A percentile compares a stretch with the other conserved stretches of the same genome.
These are phyloP conservation scores for Sphaerostilbella broomeana DNA, from an alignment of 2,329 filamentous ascomycete genomes.

Conservation along the genomic window DNA sequence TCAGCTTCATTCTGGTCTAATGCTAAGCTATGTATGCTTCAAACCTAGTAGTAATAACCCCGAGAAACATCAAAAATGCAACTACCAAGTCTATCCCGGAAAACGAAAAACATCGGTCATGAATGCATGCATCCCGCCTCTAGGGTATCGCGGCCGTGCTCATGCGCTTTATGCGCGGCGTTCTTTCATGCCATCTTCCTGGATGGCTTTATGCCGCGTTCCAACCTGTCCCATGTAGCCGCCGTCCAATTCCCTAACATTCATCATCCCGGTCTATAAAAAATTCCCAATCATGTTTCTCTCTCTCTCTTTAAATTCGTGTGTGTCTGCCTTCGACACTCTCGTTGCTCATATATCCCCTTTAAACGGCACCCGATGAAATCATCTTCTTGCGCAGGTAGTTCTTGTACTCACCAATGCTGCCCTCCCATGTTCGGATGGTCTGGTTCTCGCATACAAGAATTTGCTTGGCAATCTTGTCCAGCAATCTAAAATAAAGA, in stretches of 20 bases:
- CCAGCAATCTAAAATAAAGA: slow-evolving; percentile 63
- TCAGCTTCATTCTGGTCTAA: slow-evolving; percentile 8
- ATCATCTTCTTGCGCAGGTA: slow-evolving; percentile 99
- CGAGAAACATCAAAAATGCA: slow-evolving; percentile 18
- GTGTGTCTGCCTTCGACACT: neutral
- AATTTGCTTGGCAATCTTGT: slow-evolving; percentile 99
- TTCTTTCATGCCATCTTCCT: slow-evolving; percentile 9
- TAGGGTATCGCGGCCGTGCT: slow-evolving; percentile 25
- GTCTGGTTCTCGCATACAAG: slow-evolving; percentile 98
- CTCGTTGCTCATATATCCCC: neutral
- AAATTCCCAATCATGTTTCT: slow-evolving; percentile 10
- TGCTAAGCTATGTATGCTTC: neutral
- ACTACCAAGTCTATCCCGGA: slow-evolving; percentile 29
- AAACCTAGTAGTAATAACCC: slow-evolving; percentile 9
- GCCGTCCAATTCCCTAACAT: slow-evolving; percentile 13
- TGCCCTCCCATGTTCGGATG: slow-evolving; percentile 80
- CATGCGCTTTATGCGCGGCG: slow-evolving; percentile 19
- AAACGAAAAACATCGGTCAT: slow-evolving; percentile 20
- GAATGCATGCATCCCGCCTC: slow-evolving; percentile 23
- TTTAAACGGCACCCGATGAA: slow-evolving; percentile 74
- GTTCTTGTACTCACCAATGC: slow-evolving; percentile 95
- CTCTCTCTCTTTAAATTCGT: neutral
- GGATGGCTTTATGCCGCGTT: slow-evolving; percentile 16
- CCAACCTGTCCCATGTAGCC: slow-evolving; percentile 14
- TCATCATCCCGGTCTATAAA: slow-evolving; percentile 18